These are phyloP conservation scores for Trichoderma aggressivum DNA, from an alignment of 2,329 filamentous ascomycete genomes.

Conservation along the genomic window DNA sequence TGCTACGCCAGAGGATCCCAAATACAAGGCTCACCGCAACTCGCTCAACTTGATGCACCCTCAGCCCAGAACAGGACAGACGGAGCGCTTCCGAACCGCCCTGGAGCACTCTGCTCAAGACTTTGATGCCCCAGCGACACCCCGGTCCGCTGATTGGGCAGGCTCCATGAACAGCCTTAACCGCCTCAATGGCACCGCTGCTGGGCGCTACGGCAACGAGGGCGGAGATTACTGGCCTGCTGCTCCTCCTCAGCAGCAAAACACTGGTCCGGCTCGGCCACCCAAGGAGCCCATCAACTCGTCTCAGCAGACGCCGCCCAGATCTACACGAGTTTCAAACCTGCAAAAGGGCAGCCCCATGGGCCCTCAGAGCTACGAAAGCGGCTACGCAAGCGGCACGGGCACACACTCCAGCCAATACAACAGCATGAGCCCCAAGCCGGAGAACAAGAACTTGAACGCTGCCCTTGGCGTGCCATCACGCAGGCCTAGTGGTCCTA, in stretches of 20 bases:
- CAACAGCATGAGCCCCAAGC: slow-evolving; percentile 53
- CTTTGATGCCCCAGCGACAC: slow-evolving; percentile 60
- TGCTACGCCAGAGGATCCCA: slow-evolving; percentile 63
- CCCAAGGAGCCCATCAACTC: slow-evolving; percentile 60
- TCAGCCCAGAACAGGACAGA: slow-evolving; percentile 70
- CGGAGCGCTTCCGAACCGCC: slow-evolving; percentile 68
- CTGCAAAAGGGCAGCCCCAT: slow-evolving; percentile 53
- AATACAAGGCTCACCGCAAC: slow-evolving; percentile 79
- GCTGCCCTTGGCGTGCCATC: slow-evolving; percentile 50
- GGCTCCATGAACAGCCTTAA: slow-evolving; percentile 58
- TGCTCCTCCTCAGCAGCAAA: slow-evolving; percentile 40
- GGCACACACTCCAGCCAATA: slow-evolving; percentile 48
- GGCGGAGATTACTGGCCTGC: slow-evolving; percentile 43
- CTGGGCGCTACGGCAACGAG: slow-evolving; percentile 47
- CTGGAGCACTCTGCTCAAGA: slow-evolving; percentile 70
- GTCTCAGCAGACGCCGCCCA: slow-evolving; percentile 42
- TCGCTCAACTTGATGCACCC: slow-evolving; percentile 77
- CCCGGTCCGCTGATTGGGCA: slow-evolving; percentile 59
- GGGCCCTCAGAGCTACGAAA: slow-evolving; percentile 55
- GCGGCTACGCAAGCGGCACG: slow-evolving; percentile 50
- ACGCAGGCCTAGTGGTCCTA: slow-evolving; percentile 54
- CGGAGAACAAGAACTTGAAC: slow-evolving; percentile 57
- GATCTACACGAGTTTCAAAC: slow-evolving; percentile 47
- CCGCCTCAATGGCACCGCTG: slow-evolving; percentile 46
- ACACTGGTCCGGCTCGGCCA: slow-evolving; percentile 52